Base-by-base conservation (phyloP, 2,329 filamentous ascomycete genomes). In the Fusarium annulatum region DNA sequence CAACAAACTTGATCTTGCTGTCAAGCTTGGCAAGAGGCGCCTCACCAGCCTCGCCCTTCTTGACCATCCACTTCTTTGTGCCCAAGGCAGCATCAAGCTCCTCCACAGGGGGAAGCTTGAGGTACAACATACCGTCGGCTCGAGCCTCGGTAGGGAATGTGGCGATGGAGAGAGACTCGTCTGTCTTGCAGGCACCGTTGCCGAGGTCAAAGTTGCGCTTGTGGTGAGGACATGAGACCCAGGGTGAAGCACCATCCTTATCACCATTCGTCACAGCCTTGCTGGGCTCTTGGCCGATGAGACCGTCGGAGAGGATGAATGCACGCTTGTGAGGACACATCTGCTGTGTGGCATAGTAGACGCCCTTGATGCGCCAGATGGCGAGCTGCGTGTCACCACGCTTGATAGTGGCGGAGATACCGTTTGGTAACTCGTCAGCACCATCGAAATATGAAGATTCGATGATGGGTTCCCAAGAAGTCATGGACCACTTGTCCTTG, bases 321-420 rank as follows among this genome's bases (percentile, higher is more conserved):
- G 94, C 92, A 16, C 94, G 92, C 83, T 96, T 96, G 84, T 97
- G 94, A 15, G 95, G 95, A 81, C 95, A 97, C 95, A 97, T 97
- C 80, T 97, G 94, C 84, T 97, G 95, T 19, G 93, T 93, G 66
- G 93, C 93, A 81, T 96, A 96, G 86, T 92, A 97, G 61, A 88
- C 89, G 26, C 94, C 94, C 61, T 90, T 89, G 70, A 97, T 88
- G 77, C 94, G 93, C 89, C 95, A 97, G 60, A 97, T 85, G 12
- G 95, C 94, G 4, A 97, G 88, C 82, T 97, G 95, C 0, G 94
- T 97, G 81, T 97, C 94, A 48, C 95, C 94, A 48, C 94, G 89
- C 85, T 97, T 96, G 82, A 97, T 86, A 38, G 91, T 92, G 9
- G 93, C 91, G 15, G 90, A 93, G 64, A 94, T 91, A 38, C 93